phyloP scores from a whole-genome alignment of 2,329 filamentous ascomycete genomes.

The Stromatinia cepivora region DNA sequence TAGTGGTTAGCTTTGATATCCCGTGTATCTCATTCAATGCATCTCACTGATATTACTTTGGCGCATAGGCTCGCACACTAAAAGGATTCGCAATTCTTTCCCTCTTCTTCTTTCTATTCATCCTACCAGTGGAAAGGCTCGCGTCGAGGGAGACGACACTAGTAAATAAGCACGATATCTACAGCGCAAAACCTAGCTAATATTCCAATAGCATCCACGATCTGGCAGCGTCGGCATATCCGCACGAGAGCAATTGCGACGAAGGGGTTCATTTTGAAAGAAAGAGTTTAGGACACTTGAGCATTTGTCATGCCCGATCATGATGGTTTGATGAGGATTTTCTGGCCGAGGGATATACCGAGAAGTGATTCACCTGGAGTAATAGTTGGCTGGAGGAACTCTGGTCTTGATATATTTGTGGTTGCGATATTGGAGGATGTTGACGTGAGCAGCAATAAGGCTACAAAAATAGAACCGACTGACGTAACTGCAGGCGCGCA shows the following conservation, averaged over 20 bases:
- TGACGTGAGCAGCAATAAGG: slow-evolving; percentile 60
- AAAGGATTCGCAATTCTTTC: slow-evolving; percentile 84
- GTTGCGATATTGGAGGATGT: slow-evolving; percentile 87
- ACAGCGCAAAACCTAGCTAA: slow-evolving; percentile 29
- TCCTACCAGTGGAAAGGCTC: slow-evolving; percentile 80
- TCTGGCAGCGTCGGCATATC: slow-evolving; percentile 78
- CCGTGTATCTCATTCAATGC: neutral
- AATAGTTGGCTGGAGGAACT: slow-evolving; percentile 95
- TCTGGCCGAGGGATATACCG: slow-evolving; percentile 90
- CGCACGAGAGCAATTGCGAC: slow-evolving; percentile 89
- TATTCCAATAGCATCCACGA: slow-evolving; percentile 70
- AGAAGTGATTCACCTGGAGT: slow-evolving; percentile 74
- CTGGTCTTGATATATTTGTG: slow-evolving; percentile 84
- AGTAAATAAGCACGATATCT: slow-evolving; percentile 54
- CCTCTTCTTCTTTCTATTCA: slow-evolving; percentile 78
- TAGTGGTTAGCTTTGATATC: slow-evolving; percentile 64
- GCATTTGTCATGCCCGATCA: slow-evolving; percentile 63
- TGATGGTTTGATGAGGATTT: slow-evolving; percentile 95
- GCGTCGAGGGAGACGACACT: slow-evolving; percentile 76
- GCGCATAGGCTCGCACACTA: slow-evolving; percentile 70
- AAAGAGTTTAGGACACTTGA: neutral
- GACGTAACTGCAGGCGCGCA: slow-evolving; percentile 47
- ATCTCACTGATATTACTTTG: slow-evolving; percentile 25
- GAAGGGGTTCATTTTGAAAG: slow-evolving; percentile 86
- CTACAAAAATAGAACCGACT: slow-evolving; percentile 30